Percentiles rank a stretch among this genome's conserved stretches.
Evolutionary conservation across 495 filamentous ascomycete species (phyloP).

Genomic region (Neurospora cerealis): DNA sequence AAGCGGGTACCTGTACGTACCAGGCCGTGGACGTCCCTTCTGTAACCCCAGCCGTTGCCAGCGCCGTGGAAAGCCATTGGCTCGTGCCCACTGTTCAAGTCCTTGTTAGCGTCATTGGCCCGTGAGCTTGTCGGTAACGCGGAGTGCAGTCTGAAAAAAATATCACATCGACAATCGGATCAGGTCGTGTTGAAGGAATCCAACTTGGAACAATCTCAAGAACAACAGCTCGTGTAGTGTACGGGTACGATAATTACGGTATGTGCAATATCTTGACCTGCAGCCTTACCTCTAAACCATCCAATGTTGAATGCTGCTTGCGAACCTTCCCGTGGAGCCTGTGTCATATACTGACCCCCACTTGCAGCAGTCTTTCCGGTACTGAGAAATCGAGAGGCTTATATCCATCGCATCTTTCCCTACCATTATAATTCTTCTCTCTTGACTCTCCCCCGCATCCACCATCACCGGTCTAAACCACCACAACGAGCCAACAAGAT

Average conservation of each 20-base stretch:
- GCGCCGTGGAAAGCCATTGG: neutral
- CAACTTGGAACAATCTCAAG: neutral
- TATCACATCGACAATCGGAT: neutral
- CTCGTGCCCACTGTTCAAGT: neutral
- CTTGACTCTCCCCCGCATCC: neutral
- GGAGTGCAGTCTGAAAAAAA: constrained; percentile 2
- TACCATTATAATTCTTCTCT: neutral
- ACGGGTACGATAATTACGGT: neutral
- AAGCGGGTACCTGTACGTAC: neutral
- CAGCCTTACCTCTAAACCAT: neutral
- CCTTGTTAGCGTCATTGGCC: constrained; percentile 10
- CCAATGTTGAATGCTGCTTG: no score
- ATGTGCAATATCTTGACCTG: neutral
- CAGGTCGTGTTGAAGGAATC: neutral
- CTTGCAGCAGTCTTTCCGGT: neutral
- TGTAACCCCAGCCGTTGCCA: neutral
- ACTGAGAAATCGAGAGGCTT: neutral
- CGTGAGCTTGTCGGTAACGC: neutral
- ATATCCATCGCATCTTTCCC: neutral
- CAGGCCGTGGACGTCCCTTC: neutral
- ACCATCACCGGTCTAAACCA: constrained; percentile 1
- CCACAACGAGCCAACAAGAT: constrained; percentile 2
- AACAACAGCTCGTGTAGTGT: neutral
- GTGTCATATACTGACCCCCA: neutral
- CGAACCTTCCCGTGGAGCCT: neutral